Evolutionary conservation across 78 protist genomes (phyloP).

Genomic region (Tieghemostelium lacteum): DNA sequence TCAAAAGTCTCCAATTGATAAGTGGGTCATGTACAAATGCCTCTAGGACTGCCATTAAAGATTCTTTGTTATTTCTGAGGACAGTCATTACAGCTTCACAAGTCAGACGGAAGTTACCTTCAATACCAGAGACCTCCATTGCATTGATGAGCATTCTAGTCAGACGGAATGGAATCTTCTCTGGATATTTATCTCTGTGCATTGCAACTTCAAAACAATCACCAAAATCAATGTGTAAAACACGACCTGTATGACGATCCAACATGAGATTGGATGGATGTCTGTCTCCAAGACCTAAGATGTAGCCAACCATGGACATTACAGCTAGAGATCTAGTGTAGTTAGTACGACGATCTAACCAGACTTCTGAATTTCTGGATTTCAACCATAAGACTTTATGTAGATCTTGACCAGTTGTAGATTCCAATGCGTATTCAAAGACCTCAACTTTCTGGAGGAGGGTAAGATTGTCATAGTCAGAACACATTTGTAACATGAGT

Average conservation of each 20-base stretch:
- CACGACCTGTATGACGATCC: conserved; percentile 89
- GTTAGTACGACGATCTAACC: conserved; percentile 92
- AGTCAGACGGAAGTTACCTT: conserved; percentile 97
- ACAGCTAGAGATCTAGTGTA: conserved; percentile 96
- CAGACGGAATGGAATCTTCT: conserved; percentile 99
- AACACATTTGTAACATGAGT: conserved; percentile 95
- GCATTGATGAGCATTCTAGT: conserved; percentile 99
- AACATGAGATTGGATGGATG: conserved; percentile 94
- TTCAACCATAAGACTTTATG: conserved; percentile 95
- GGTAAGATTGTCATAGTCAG: conserved; percentile 95
- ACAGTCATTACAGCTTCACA: conserved; percentile 97
- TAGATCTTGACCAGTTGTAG: conserved; percentile 96
- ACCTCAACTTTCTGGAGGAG: conserved; percentile 97
- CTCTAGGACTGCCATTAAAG: conserved; percentile 99
- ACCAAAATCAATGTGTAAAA: conserved; percentile 99
- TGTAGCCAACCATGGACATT: conserved; percentile 96
- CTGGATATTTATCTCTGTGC: conserved; percentile 98
- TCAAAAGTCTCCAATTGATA: conserved; percentile 97
- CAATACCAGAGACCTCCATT: conserved; percentile 99
- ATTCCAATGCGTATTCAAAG: conserved; percentile 91
- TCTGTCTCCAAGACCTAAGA: conserved; percentile 96
- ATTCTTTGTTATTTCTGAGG: conserved; percentile 94
- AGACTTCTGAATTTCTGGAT: conserved; percentile 88
- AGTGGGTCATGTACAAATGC: conserved; percentile 99
- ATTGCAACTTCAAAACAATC: conserved; percentile 97